Evolutionary conservation across 805 yeast species (phyloP).

Genomic region (Candida orba): DNA sequence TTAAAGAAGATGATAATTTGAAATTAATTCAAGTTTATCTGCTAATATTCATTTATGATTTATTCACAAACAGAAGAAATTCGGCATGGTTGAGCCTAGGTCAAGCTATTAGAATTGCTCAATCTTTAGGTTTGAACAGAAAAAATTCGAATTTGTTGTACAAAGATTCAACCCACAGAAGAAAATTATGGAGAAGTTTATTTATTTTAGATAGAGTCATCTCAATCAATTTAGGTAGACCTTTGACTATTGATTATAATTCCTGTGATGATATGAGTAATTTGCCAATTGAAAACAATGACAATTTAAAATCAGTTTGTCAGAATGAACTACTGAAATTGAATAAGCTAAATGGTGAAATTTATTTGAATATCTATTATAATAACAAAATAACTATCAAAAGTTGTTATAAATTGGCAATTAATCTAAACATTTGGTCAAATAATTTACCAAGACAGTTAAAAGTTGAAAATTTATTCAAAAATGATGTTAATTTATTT

Average conservation of each 20-base stretch:
- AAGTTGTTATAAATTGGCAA: constrained; percentile 26
- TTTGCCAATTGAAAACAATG: constrained; percentile 8
- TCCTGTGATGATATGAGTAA: constrained; percentile 27
- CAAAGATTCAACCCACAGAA: constrained; percentile 17
- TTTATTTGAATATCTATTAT: constrained; percentile 25
- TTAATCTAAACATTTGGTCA: constrained; percentile 21
- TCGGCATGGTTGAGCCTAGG: constrained; percentile 34
- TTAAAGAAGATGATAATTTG: constrained; percentile 29
- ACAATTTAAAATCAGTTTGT: constrained; percentile 12
- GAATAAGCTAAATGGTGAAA: constrained; percentile 22
- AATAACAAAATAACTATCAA: constrained; percentile 19
- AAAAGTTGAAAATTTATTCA: constrained; percentile 1
- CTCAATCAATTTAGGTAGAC: constrained; percentile 28
- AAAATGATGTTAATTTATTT: not conserved
- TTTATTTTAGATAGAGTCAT: constrained; percentile 25
- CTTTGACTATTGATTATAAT: constrained; percentile 25
- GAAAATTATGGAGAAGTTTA: constrained; percentile 24
- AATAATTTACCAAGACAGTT: constrained; percentile 3
- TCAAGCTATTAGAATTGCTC: constrained; percentile 31
- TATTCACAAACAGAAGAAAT: constrained; percentile 27
- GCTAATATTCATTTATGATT: constrained; percentile 31
- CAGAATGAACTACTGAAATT: constrained; percentile 24
- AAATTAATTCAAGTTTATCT: constrained; percentile 32
- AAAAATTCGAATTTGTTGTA: constrained; percentile 25
- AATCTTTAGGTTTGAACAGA: constrained; percentile 32